These are phyloP conservation scores for Plicaturopsis crispa DNA, from an alignment of 768 basidiomycete species.

Conservation along the genomic window DNA sequence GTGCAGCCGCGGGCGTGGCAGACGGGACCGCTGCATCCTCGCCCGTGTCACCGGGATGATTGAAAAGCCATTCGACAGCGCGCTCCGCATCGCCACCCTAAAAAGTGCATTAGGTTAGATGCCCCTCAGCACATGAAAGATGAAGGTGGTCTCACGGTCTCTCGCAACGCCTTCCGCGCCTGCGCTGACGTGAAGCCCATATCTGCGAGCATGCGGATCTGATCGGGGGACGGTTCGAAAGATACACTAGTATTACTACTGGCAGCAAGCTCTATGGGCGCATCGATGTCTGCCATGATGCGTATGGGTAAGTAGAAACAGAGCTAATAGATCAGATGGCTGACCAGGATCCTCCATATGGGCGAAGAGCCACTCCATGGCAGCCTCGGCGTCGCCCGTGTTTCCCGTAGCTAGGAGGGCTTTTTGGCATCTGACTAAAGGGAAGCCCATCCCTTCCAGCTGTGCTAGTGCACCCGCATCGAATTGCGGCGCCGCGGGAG, in stretches of 20 bases:
- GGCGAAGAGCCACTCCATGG: constrained; percentile 93
- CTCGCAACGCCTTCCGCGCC: constrained; percentile 77
- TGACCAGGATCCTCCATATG: constrained; percentile 93
- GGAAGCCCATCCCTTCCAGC: constrained; percentile 90
- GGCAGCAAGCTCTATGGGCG: constrained; percentile 43
- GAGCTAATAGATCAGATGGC: constrained; percentile 10
- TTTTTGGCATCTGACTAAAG: constrained; percentile 76
- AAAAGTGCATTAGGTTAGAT: not conserved
- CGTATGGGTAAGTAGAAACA: not conserved
- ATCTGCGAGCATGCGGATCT: constrained; percentile 67
- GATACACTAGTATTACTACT: constrained; percentile 19
- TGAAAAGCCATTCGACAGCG: constrained; percentile 95
- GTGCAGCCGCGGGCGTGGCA: constrained; percentile 12
- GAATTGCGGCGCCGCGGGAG: constrained; percentile 50
- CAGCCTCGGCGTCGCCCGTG: constrained; percentile 61
- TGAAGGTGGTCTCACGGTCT: constrained; percentile 54
- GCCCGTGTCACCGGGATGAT: constrained; percentile 72
- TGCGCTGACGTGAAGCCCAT: constrained; percentile 91
- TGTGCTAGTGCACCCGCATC: constrained; percentile 67
- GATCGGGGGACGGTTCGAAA: constrained; percentile 64
- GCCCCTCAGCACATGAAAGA: not conserved
- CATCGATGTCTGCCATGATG: constrained; percentile 67
- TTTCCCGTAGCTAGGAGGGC: constrained; percentile 87
- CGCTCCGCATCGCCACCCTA: constrained; percentile 73
- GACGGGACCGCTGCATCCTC: constrained; percentile 8